These are phyloP conservation scores for Thelonectria discophora DNA, from an alignment of 2,329 filamentous ascomycete genomes.

Conservation along the genomic window DNA sequence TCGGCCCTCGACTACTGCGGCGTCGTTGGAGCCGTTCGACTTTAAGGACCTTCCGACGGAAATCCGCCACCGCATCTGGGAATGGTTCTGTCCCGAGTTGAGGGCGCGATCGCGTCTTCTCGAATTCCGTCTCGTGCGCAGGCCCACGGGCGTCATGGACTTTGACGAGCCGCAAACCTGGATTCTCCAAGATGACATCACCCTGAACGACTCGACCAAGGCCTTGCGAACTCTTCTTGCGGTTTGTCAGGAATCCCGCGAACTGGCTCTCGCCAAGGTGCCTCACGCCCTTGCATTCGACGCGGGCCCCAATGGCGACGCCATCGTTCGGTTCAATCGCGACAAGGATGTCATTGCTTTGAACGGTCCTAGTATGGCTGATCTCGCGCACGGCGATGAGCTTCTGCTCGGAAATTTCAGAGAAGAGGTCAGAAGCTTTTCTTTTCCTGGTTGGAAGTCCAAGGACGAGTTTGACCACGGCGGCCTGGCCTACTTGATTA, in stretches of 20 bases:
- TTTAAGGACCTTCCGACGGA: slow-evolving; percentile 45
- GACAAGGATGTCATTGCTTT: slow-evolving; percentile 46
- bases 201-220: slow-evolving; percentile 43
- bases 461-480: slow-evolving; percentile 2
- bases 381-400: background rate
- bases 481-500: slow-evolving; percentile 8
- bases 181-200: slow-evolving; percentile 35
- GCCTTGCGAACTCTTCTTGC: slow-evolving; percentile 45
- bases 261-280: slow-evolving; percentile 42
- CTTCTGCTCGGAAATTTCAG: slow-evolving; percentile 42
- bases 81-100: slow-evolving; percentile 46
- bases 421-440: slow-evolving; percentile 43
- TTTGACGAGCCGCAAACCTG: slow-evolving; percentile 10
- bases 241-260: slow-evolving; percentile 49
- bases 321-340: slow-evolving; percentile 43
- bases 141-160: slow-evolving; percentile 21
- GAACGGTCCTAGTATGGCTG: slow-evolving; percentile 11
- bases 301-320: slow-evolving; percentile 31
- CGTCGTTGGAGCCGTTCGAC: slow-evolving; percentile 30
- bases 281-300: slow-evolving; percentile 47
- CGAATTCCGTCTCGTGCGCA: slow-evolving; percentile 36
- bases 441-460: slow-evolving; percentile 28
- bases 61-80: slow-evolving; percentile 46
- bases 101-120: slow-evolving; percentile 41
- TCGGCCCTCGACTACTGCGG: background rate